Evolutionary conservation across 257 asterid genomes (phyloP), one percentile per base, ranked within the genome.

Genomic region (Jaltomata sinuosa): DNA sequence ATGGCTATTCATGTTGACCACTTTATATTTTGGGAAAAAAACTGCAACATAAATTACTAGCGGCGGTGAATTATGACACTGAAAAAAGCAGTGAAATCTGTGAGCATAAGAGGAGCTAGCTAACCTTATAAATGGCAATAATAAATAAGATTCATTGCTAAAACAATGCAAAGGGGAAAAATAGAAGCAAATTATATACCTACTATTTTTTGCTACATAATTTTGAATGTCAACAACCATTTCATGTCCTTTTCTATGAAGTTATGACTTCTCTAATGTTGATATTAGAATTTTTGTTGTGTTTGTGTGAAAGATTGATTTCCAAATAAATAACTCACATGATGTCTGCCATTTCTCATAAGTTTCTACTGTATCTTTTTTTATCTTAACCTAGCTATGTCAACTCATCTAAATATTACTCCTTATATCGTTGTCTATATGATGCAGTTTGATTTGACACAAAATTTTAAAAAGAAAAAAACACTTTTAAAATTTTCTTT

Each of bases 311-410:
- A n/a, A n/a, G n/a, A n/a, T n/a, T n/a, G n/a, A n/a, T n/a, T n/a
- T n/a, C n/a, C n/a, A n/a, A n/a, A n/a, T 87, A 42, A 90, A 53
- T 65, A 57, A 52, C 82, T 91, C 95, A 92, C 93, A 87, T 87
- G 95, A 91, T 85, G 50, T 87, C 86, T 87, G 94, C 91, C 89
- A 82, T 47, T 78, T 21, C n/a, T 29, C 67, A 68, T 82, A 8
- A 55, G 14, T 45, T n/a, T n/a, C n/a, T n/a, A n/a, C n/a, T 40
- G 18, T 52, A 34, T 11, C 68, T 3, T 61, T 59, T 59, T 3
- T 18, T 59, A 59, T 32, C 32, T 11, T 59, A 59, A 22, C 67
- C 32, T 59, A 12, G 53, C 53, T 49, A 49, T 11, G 53, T 2
- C 18, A 49, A 49, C 12, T 49, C 50, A 79, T 71, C 21, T 8